Conservation (phyloP, 805 yeast genomes). For the Dipodascopsis tothii region DNA sequence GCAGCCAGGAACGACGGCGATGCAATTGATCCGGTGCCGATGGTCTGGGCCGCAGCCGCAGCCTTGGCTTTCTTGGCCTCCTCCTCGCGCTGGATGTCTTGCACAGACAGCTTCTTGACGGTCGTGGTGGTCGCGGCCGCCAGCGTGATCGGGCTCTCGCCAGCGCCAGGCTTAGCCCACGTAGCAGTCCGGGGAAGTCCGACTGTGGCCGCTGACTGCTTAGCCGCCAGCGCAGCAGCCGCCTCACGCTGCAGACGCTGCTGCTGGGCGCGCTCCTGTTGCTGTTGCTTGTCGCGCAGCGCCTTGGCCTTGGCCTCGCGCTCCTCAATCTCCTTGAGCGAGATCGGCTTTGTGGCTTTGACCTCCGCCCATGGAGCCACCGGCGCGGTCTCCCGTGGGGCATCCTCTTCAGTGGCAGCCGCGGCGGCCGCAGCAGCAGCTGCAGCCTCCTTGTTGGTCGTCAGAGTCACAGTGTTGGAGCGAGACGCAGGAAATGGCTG, state of each 20-base stretch:
- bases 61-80: constrained; percentile 21
- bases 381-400: constrained; percentile 9
- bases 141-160: constrained; percentile 21
- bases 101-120: constrained; percentile 30
- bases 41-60: constrained; percentile 8
- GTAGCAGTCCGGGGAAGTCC: constrained; percentile 26
- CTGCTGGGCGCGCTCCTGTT: constrained; percentile 16
- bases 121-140: constrained; percentile 18
- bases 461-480: constrained; percentile 15
- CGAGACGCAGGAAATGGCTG: constrained; percentile 9
- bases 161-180: constrained; percentile 21
- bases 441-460: constrained; percentile 26
- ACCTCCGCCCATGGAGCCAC: constrained; percentile 15
- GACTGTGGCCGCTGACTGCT: constrained; percentile 13
- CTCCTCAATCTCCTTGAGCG: constrained; percentile 31
- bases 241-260: background rate
- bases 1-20: constrained; percentile 11
- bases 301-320: constrained; percentile 25
- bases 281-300: constrained; percentile 3
- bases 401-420: constrained; percentile 19
- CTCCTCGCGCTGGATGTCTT: constrained; percentile 36
- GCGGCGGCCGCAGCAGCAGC: no score
- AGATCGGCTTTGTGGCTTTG: constrained; percentile 13
- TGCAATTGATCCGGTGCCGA: constrained; percentile 2
- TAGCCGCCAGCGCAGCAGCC: constrained; percentile 2